A percentile compares a stretch with the other conserved stretches of the same genome.
Evolutionary conservation across 768 basidiomycete species (phyloP).

Genomic region (Mycena belliarum): DNA sequence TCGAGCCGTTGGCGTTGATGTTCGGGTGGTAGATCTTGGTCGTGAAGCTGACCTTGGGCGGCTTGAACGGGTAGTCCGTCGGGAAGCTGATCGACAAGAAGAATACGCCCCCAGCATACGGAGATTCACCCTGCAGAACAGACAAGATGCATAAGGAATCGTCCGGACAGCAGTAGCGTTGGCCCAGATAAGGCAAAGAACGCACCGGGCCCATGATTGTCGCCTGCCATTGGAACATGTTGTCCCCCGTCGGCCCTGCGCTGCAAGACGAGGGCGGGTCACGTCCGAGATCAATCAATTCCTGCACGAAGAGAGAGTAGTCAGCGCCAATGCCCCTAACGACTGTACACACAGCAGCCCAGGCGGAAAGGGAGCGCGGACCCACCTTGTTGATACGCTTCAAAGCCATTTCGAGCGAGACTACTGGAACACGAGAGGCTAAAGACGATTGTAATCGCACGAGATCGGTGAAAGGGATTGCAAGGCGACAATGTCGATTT

Average conservation of each 20-base stretch:
- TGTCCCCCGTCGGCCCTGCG: constrained; percentile 95
- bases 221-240: constrained; percentile 99
- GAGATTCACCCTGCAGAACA: constrained; percentile 81
- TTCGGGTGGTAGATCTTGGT: constrained; percentile 99
- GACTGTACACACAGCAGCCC: constrained; percentile 18
- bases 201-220: constrained; percentile 99
- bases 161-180: constrained; percentile 24
- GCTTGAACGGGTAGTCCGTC: constrained; percentile 99
- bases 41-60: constrained; percentile 99
- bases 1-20: constrained; percentile 99
- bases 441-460: constrained; percentile 40
- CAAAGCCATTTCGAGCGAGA: constrained; percentile 72
- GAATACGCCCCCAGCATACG: constrained; percentile 98
- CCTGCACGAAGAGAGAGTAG: constrained; percentile 50
- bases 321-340: constrained; percentile 25
- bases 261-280: constrained; percentile 99
- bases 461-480: constrained; percentile 37
- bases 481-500: constrained; percentile 20
- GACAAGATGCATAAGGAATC: constrained; percentile 24
- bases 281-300: constrained; percentile 98
- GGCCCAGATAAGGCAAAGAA: constrained; percentile 23
- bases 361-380: constrained; percentile 1
- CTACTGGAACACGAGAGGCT: constrained; percentile 16
- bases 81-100: constrained; percentile 95
- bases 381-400: constrained; percentile 99